Evolutionary conservation across 768 basidiomycete genomes (phyloP).

Genomic region (Cystofilobasidium bisporidii): DNA sequence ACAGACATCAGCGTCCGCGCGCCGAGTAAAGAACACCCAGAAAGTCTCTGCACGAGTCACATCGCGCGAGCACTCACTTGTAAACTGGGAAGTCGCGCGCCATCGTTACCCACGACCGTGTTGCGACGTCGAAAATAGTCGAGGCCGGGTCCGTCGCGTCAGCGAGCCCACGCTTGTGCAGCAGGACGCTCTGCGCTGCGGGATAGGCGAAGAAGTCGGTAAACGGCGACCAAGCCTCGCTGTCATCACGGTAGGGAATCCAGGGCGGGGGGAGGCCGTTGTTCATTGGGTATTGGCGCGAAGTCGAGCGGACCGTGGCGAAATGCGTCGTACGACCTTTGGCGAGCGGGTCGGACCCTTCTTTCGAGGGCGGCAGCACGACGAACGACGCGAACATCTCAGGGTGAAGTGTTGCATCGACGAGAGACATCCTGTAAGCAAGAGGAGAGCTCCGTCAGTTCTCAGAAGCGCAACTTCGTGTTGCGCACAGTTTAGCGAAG

Average conservation of each 20-base stretch:
- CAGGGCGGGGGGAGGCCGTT: background rate
- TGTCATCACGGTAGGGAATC: background rate
- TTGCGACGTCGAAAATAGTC: background rate
- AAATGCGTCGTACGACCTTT: background rate
- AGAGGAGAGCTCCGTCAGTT: background rate
- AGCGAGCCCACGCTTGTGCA: background rate
- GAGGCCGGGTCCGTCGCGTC: background rate
- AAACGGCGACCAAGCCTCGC: background rate
- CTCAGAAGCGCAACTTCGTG: no score
- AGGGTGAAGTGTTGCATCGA: background rate
- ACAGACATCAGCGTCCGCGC: no score
- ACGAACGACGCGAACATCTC: background rate
- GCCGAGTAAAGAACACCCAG: no score
- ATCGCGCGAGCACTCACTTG: no score
- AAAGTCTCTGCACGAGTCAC: no score
- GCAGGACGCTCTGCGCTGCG: background rate
- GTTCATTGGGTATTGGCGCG: background rate
- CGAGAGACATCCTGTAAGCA: background rate
- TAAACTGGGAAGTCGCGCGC: background rate
- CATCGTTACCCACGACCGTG: background rate
- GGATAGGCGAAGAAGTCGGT: background rate
- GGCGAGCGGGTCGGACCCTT: background rate
- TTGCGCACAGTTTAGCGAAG: no score
- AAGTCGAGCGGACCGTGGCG: background rate
- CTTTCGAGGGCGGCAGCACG: background rate